Evolutionary conservation across 805 yeast species (phyloP).

Genomic region (Metschnikowia lunata): DNA sequence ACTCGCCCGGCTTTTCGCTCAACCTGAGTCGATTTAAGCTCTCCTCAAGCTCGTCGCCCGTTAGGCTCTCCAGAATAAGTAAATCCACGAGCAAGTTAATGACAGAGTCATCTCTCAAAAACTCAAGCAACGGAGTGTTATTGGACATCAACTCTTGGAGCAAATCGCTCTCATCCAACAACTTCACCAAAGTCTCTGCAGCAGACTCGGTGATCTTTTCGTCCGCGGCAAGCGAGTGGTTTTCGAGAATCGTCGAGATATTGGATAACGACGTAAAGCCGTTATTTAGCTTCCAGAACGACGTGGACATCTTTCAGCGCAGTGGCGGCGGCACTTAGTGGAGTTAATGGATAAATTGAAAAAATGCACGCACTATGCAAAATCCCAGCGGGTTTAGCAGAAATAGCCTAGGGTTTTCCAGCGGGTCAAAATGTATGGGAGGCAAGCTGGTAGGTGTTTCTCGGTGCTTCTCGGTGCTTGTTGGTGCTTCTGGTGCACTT

Average conservation of each 20-base stretch:
- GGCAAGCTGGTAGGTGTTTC: no score
- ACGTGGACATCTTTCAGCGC: constrained; percentile 35
- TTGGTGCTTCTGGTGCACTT: no score
- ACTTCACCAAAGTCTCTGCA: constrained; percentile 27
- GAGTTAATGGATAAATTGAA: no score
- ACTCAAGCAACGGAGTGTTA: constrained; percentile 71
- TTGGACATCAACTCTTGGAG: constrained; percentile 59
- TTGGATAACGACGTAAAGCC: constrained; percentile 43
- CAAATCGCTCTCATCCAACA: constrained; percentile 41
- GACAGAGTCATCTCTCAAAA: constrained; percentile 50
- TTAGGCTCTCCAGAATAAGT: constrained; percentile 25
- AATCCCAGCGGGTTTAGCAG: no score
- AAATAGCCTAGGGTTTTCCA: no score
- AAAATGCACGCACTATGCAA: no score
- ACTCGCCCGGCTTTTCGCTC: constrained; percentile 5
- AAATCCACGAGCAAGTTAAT: constrained; percentile 35
- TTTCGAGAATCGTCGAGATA: constrained; percentile 37
- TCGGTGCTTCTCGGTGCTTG: no score
- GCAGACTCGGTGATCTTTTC: constrained; percentile 15
- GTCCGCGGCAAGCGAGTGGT: constrained; percentile 21
- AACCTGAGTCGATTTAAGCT: constrained; percentile 14
- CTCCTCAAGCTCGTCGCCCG: constrained; percentile 15
- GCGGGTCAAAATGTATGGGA: no score
- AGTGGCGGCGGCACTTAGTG: no score
- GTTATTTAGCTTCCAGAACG: constrained; percentile 45